phyloP scores from a whole-genome alignment of 1,284 basidiomycete genomes.

The Trichosporon sp. region DNA sequence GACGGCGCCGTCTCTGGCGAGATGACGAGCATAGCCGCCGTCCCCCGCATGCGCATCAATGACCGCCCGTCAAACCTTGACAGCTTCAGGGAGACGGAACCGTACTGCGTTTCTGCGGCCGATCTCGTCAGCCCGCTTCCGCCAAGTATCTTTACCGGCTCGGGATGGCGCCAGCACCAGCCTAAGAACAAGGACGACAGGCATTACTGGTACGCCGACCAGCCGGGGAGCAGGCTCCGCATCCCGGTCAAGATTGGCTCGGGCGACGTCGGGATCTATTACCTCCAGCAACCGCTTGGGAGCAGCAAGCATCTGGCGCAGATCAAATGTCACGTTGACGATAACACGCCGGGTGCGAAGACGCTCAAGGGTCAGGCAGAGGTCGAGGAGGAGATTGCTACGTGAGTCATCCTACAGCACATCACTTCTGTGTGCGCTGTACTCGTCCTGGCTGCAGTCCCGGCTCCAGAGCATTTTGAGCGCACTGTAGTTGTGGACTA shows the following conservation, averaged over 20 bases:
- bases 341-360: constrained; percentile 47
- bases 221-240: constrained; percentile 42
- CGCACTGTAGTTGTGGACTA: no score
- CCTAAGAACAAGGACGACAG: constrained; percentile 52
- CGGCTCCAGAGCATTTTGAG: no score
- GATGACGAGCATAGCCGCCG: constrained; percentile 21
- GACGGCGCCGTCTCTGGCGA: constrained; percentile 45
- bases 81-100: constrained; percentile 74
- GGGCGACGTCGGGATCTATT: constrained; percentile 50
- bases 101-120: constrained; percentile 86
- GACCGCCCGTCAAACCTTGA: constrained; percentile 60
- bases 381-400: constrained; percentile 24
- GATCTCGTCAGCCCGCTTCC: constrained; percentile 92
- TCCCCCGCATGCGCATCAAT: constrained; percentile 68
- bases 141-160: constrained; percentile 77
- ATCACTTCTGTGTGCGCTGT: no score
- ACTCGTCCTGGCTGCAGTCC: no score
- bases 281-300: constrained; percentile 41
- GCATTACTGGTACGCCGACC: constrained; percentile 78
- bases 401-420: constrained; percentile 20
- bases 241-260: constrained; percentile 44
- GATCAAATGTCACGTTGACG: constrained; percentile 50
- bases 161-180: constrained; percentile 80
- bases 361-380: constrained; percentile 47
- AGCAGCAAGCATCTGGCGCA: constrained; percentile 35